These are phyloP conservation scores for Podochytrium sp. DNA, from an alignment of 192 early-diverging fungal genomes.

Conservation along the genomic window DNA sequence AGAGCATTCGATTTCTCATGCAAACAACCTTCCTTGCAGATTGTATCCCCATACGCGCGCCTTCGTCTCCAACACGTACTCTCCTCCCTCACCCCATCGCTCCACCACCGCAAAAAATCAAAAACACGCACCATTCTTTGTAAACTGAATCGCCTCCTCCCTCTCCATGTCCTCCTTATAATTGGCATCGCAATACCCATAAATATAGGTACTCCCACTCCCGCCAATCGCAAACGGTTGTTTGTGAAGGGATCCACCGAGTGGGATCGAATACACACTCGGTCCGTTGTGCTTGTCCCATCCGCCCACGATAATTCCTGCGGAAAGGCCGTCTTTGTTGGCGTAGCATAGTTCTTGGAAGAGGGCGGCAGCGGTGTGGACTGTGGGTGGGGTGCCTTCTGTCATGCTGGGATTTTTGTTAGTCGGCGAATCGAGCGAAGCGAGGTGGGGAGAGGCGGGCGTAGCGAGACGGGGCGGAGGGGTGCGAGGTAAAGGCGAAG, in stretches of 20 bases:
- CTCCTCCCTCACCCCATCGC: too few species aligned
- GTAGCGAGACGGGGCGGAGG: too few species aligned
- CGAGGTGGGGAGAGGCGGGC: too few species aligned
- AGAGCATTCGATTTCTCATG: neutral
- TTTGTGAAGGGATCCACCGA: slow-evolving; percentile 92
- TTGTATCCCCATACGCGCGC: too few species aligned
- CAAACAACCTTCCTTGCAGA: too few species aligned
- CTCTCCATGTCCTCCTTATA: slow-evolving; percentile 81
- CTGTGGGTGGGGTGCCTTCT: slow-evolving; percentile 81
- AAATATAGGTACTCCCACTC: slow-evolving; percentile 95
- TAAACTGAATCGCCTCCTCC: slow-evolving; percentile 90
- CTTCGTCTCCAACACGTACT: too few species aligned
- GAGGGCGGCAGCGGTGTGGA: slow-evolving; percentile 83
- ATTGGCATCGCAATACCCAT: slow-evolving; percentile 93
- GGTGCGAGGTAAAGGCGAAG: too few species aligned
- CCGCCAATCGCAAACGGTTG: slow-evolving; percentile 94
- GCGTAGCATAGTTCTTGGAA: slow-evolving; percentile 94
- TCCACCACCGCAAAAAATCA: neutral
- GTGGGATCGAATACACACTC: slow-evolving; percentile 85
- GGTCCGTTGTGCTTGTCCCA: slow-evolving; percentile 93
- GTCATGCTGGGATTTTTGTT: slow-evolving; percentile 64
- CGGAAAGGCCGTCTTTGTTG: slow-evolving; percentile 87
- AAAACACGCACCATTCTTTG: slow-evolving; percentile 79
- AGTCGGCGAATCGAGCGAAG: too few species aligned
- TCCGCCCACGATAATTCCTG: slow-evolving; percentile 96